Evolutionary conservation across 345 rosid species (phyloP).

Genomic region (Pistacia atlantica): DNA sequence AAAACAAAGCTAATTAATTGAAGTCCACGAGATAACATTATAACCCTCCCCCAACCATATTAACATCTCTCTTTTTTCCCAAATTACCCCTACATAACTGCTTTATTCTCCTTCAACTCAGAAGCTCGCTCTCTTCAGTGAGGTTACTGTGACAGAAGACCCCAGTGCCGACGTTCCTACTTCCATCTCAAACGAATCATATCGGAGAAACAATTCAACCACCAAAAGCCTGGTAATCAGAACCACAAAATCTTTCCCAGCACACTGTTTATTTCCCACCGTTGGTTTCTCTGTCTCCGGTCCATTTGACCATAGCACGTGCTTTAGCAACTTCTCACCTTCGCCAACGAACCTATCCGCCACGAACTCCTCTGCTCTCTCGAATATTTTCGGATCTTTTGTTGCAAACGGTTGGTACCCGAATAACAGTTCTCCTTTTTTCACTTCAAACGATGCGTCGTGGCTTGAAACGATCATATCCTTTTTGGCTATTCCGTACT

Average conservation of each 20-base stretch:
- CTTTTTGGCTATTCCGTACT: constrained; percentile 69
- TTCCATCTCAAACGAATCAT: constrained; percentile 75
- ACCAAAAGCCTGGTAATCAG: constrained; percentile 66
- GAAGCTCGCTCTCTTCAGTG: constrained; percentile 62
- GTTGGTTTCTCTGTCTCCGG: constrained; percentile 72
- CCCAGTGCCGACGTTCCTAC: constrained; percentile 60
- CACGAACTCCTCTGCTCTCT: constrained; percentile 69
- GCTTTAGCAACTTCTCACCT: constrained; percentile 62
- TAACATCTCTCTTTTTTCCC: constrained; percentile 7
- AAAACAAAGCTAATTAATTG: too few relatives aligned
- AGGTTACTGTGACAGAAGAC: constrained; percentile 51
- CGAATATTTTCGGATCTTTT: constrained; percentile 74
- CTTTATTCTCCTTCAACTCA: constrained; percentile 4
- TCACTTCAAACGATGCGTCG: constrained; percentile 69
- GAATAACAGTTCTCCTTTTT: constrained; percentile 75
- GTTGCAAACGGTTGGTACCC: constrained; percentile 94
- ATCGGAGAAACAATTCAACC: constrained; percentile 77
- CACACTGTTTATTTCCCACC: constrained; percentile 75
- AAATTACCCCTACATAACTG: constrained; percentile 15
- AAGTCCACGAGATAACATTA: too few relatives aligned
- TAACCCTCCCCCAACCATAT: too few relatives aligned
- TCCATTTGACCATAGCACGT: constrained; percentile 97
- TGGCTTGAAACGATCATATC: constrained; percentile 80
- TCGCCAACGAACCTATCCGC: constrained; percentile 76
- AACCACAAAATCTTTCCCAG: constrained; percentile 86